A percentile compares a stretch with the other conserved stretches of the same genome.
Conservation (phyloP, 306 rosid species). For the Vigna mungo region DNA sequence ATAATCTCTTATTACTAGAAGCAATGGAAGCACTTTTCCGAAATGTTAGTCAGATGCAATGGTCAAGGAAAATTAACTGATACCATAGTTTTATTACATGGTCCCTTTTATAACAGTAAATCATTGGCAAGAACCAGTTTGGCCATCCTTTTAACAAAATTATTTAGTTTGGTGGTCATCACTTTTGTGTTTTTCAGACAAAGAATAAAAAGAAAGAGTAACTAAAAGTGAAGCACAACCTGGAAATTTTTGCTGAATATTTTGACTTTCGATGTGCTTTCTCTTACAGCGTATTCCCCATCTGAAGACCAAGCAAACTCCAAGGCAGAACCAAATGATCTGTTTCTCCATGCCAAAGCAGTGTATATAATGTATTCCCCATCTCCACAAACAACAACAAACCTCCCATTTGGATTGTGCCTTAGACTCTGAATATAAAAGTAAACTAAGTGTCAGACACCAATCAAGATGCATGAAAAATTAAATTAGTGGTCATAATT, state of each 20-base stretch:
- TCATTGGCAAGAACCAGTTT: conserved; percentile 2
- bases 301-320: conserved; percentile 96
- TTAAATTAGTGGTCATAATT: conserved; percentile 25
- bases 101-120: conserved; percentile 27
- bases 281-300: conserved; percentile 96
- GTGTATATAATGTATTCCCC: conserved; percentile 98
- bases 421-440: conserved; percentile 71
- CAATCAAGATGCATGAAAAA: conserved; percentile 35
- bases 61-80: conserved; percentile 31
- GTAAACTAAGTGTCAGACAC: conserved; percentile 35
- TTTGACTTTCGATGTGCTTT: conserved; percentile 95
- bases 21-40: conserved; percentile 23
- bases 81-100: conserved; percentile 17
- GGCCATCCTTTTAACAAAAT: conserved; percentile 16
- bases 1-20: neutral
- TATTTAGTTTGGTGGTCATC: conserved; percentile 26
- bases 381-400: conserved; percentile 99
- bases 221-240: conserved; percentile 55
- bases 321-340: conserved; percentile 98
- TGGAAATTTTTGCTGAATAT: conserved; percentile 92
- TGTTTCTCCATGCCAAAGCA: conserved; percentile 98
- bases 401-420: conserved; percentile 99
- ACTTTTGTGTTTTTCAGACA: conserved; percentile 14
- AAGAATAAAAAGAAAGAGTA: conserved; percentile 23
- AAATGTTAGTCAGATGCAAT: conserved; percentile 35